Evolutionary conservation across 441 rosid species (phyloP).

Genomic region (Mallotus japonicus): DNA sequence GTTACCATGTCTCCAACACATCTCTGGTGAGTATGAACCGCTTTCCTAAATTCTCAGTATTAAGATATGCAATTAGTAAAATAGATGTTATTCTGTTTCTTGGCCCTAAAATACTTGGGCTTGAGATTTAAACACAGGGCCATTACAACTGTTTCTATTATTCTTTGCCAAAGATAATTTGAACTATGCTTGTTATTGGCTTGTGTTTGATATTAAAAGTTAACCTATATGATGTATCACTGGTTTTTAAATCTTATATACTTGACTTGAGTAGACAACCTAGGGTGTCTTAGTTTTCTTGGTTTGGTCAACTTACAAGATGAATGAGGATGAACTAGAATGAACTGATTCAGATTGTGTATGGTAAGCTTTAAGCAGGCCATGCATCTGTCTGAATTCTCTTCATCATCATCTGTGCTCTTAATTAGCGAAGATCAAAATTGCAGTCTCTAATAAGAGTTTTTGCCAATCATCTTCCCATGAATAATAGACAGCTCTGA

Average conservation of each 20-base stretch:
- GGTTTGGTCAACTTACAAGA: background rate
- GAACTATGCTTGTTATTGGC: background rate
- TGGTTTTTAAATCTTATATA: background rate
- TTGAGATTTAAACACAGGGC: background rate
- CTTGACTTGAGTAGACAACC: background rate
- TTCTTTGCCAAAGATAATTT: background rate
- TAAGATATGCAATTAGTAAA: background rate
- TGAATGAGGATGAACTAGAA: background rate
- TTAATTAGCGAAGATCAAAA: too few species aligned
- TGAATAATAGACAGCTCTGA: background rate
- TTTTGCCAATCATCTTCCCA: background rate
- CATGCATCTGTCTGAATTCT: background rate
- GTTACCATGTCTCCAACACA: constrained; percentile 96
- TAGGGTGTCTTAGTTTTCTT: background rate
- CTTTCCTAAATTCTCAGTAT: background rate
- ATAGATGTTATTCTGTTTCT: background rate
- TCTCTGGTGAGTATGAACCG: constrained; percentile 47
- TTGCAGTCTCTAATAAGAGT: background rate
- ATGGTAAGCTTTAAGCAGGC: background rate
- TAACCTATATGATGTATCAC: background rate
- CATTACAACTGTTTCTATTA: background rate
- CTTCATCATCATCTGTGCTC: background rate
- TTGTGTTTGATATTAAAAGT: background rate
- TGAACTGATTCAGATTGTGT: background rate
- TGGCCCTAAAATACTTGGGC: background rate